Base-by-base conservation (phyloP, 164 flowering plant genomes). In the Tetrastigma voinierianum region DNA sequence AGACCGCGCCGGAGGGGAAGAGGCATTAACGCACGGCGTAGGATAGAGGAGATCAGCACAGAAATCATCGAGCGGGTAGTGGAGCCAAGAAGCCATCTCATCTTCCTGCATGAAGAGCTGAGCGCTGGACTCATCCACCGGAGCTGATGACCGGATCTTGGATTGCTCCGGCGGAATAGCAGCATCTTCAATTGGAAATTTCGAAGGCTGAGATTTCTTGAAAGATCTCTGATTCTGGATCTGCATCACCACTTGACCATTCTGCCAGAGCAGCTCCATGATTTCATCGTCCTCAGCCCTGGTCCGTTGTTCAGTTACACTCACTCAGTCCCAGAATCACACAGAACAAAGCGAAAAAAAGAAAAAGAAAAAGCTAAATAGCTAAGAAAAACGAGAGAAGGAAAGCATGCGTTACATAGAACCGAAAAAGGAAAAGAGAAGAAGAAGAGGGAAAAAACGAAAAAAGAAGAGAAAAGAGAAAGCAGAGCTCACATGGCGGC, bases 11-110 rank as follows among this genome's bases (percentile, higher is more conserved):
- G 62, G 57, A 59, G 51, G 66, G n/a, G n/a, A n/a, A 4, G 59
- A 12, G 57, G n/a, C n/a, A n/a, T n/a, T n/a, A n/a, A n/a, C 40
- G 13, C 17, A 24, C 63, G 59, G 73, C 4, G 66, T 21, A 1
- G 79, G 72, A n/a, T n/a, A 78, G 60, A 78, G 73, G 57, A 89
- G 77, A 64, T 84, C 90, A 70, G 81, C 51, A 64, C 77, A 78
- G 76, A 85, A 78, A 51, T 79, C 78, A 16, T 83, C 86, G 17
- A 87, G 78, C 10, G 91, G 87, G 55, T 83, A 85, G 60, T 93
- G 94, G 44, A 94, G 82, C 97, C 95, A 94, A 0, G 96, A 81
- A 13, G 90, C 87, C 98, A 94, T 90, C 77, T 91, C 97, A 61
- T 90, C 98, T 57, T 94, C 98, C 59, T 87, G 93, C 79, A 91